phyloP scores from a whole-genome alignment of 768 basidiomycete species.

The Tulasnella sp. region DNA sequence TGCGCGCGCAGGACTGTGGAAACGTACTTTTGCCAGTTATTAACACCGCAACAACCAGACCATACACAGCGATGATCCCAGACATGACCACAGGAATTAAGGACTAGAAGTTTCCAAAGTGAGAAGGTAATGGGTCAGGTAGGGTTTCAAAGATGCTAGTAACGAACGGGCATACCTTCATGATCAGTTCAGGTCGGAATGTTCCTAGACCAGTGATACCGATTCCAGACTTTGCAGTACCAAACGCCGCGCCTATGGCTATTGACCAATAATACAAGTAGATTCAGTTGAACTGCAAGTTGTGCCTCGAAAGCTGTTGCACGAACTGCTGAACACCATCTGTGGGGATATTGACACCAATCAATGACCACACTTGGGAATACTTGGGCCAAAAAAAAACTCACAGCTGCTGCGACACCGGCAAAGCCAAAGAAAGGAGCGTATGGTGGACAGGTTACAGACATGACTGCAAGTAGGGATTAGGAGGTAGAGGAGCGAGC shows the following conservation, averaged over 20 bases:
- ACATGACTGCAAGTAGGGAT: constrained; percentile 21
- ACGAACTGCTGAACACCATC: constrained; percentile 96
- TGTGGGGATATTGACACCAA: constrained; percentile 27
- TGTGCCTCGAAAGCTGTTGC: background rate
- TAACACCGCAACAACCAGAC: constrained; percentile 88
- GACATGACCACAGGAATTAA: constrained; percentile 97
- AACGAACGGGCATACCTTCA: constrained; percentile 86
- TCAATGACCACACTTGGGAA: background rate
- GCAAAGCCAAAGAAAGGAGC: constrained; percentile 98
- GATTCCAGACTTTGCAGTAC: constrained; percentile 93
- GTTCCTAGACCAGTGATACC: constrained; percentile 91
- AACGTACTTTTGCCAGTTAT: constrained; percentile 59
- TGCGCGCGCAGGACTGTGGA: background rate
- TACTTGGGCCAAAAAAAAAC: constrained; percentile 27
- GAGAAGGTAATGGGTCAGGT: no score
- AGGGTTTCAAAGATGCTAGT: no score
- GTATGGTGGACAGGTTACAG: constrained; percentile 67
- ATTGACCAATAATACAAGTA: background rate
- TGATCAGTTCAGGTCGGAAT: constrained; percentile 93
- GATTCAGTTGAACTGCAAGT: background rate
- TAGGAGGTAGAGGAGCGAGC: constrained; percentile 3
- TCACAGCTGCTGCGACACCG: constrained; percentile 86
- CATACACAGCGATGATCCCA: constrained; percentile 96
- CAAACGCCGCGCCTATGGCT: constrained; percentile 93
- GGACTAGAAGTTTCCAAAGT: constrained; percentile 47